A percentile compares a stretch with the other conserved stretches of the same genome.
Conservation (phyloP, 257 asterid genomes). For the Solanum neorickii region DNA sequence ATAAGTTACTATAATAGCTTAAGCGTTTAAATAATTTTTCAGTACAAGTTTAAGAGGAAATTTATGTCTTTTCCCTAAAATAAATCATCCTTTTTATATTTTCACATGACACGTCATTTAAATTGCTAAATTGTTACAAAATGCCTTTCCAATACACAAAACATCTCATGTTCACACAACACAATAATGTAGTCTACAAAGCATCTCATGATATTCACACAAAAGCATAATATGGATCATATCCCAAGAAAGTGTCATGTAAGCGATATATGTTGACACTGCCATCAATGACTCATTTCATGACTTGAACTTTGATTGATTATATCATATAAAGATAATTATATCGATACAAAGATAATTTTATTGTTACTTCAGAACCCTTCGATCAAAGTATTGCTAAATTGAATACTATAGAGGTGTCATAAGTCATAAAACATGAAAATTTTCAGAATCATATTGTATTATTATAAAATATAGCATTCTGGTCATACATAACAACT, state of each 20-base stretch:
- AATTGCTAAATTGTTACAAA: background rate
- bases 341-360: background rate
- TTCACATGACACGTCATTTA: background rate
- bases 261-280: background rate
- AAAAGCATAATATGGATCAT: background rate
- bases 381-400: background rate
- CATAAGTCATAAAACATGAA: background rate
- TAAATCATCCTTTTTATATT: background rate
- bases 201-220: background rate
- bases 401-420: background rate
- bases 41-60: no score
- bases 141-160: accelerated
- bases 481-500: background rate
- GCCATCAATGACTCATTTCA: background rate
- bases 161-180: background rate
- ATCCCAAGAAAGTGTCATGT: background rate
- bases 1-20: no score
- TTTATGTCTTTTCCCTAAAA: no score
- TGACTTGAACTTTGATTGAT: background rate
- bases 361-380: background rate
- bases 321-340: background rate
- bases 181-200: background rate
- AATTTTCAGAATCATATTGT: background rate
- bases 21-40: no score
- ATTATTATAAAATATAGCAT: background rate